Base-by-base conservation (phyloP, 768 basidiomycete species). In the Amanita rubescens region DNA sequence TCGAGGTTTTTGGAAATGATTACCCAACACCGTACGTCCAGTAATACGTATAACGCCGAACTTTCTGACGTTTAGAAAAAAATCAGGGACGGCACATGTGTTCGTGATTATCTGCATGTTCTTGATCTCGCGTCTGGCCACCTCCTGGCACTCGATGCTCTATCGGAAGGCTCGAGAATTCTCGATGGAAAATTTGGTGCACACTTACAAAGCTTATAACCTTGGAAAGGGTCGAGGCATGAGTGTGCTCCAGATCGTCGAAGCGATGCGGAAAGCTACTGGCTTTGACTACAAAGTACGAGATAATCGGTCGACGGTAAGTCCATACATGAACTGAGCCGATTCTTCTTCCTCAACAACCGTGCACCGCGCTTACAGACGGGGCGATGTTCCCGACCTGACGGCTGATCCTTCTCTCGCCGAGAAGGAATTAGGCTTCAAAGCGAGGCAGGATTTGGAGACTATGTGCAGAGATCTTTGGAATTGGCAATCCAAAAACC, bases 401-500 rank as follows among this genome's bases (percentile, higher is more conserved):
- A 96, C 93, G 7, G 96, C 95, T 3, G 87, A 99, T 67, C 95
- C 96, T 0, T 60, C 84, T 6, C 78, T 98, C 19, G 96, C 96
- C 0, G 82, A 94, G 72, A 82, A 82, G 65, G 95, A 98, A 67
- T 85, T 99, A 27, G 91, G 91, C 5, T 99, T 97, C 79, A 80
- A 81, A 56, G 95, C 95, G 11, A 74, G 77, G 24, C 78, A 82
- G 62, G 77, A 84, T 60, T 77, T 99, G 42, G 86, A 93, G 57
- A 84, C 85, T 53, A 98, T 98, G 92, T 98, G 96, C 69, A 75
- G 81, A 53, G 96, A 99, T 69, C 74, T 96, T 61, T 98, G 96
- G 96, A 94, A 94, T 72, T 99, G 94, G 92, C 95, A 98, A 74
- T 83, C 82, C n/a, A 90, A 83, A 67, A 90, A 96, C 62, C 90